Evolutionary conservation across 2,329 filamentous ascomycete genomes (phyloP).

Genomic region (Sclerotinia nivalis): DNA sequence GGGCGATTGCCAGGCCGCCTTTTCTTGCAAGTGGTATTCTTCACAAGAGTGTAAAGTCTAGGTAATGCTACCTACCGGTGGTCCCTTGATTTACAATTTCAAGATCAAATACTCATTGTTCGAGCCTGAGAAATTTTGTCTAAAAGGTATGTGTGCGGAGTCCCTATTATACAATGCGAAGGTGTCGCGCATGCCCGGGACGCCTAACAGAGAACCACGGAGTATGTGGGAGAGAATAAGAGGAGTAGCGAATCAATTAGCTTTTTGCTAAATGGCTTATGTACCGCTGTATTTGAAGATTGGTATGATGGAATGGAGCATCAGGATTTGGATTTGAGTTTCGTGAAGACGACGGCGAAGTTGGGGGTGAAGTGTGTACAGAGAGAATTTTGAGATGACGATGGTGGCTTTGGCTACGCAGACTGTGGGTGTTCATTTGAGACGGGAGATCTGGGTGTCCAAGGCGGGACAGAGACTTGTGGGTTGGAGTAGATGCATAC

Average conservation of each 20-base stretch:
- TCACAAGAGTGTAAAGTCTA: neutral
- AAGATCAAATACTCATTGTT: neutral
- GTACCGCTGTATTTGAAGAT: neutral
- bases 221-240: neutral
- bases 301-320: neutral
- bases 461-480: neutral
- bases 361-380: neutral
- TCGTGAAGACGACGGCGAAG: neutral
- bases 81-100: neutral
- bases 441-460: neutral
- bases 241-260: neutral
- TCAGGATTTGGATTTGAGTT: neutral
- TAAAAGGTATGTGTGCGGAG: neutral
- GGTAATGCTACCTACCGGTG: too few species aligned
- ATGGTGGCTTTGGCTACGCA: neutral
- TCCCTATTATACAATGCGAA: neutral
- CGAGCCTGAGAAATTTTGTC: too few species aligned
- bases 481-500: neutral
- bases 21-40: neutral
- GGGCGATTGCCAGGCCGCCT: neutral
- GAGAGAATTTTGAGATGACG: neutral
- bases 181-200: neutral
- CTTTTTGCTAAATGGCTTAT: neutral
- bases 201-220: fast-evolving
- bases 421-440: neutral